Percentiles rank a stretch among this genome's conserved stretches.
Evolutionary conservation across 1,284 basidiomycete genomes (phyloP).

Genomic region (Caloboletus firmus): DNA sequence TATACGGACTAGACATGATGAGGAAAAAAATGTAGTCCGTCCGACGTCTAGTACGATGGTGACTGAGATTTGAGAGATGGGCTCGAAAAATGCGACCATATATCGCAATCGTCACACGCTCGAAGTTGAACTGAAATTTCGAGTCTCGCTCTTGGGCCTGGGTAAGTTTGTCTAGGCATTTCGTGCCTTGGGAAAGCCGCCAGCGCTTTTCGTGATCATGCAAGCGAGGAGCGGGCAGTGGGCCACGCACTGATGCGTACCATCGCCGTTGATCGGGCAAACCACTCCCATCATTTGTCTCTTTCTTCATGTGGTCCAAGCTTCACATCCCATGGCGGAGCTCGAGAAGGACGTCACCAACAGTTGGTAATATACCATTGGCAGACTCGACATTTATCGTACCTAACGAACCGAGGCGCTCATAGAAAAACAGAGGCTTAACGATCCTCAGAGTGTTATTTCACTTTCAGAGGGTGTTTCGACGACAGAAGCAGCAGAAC

Average conservation of each 20-base stretch:
- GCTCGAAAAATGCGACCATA: not conserved
- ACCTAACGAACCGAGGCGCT: not conserved
- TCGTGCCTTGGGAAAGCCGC: not conserved
- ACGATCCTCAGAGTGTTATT: not conserved
- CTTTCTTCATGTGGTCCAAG: conserved; percentile 12
- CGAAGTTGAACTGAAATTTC: no score
- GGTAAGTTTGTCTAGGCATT: no score
- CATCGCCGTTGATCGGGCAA: not conserved
- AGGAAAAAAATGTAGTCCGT: not conserved
- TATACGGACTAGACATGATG: conserved; percentile 25
- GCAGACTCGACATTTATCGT: not conserved
- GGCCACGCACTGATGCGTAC: not conserved
- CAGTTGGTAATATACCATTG: conserved; percentile 3
- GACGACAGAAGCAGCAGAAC: not conserved
- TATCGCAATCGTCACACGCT: conserved; percentile 12
- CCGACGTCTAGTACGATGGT: not conserved
- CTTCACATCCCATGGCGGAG: conserved; percentile 8
- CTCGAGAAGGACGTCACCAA: conserved; percentile 7
- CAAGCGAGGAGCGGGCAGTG: not conserved
- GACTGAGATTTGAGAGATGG: no score
- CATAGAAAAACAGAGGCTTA: conserved; percentile 5
- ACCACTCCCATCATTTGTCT: not conserved
- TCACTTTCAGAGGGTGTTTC: not conserved
- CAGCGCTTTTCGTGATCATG: not conserved
- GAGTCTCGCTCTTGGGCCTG: no score